These are phyloP conservation scores for Arctium minus DNA, from an alignment of 129 eudicot species.

Conservation along the genomic window DNA sequence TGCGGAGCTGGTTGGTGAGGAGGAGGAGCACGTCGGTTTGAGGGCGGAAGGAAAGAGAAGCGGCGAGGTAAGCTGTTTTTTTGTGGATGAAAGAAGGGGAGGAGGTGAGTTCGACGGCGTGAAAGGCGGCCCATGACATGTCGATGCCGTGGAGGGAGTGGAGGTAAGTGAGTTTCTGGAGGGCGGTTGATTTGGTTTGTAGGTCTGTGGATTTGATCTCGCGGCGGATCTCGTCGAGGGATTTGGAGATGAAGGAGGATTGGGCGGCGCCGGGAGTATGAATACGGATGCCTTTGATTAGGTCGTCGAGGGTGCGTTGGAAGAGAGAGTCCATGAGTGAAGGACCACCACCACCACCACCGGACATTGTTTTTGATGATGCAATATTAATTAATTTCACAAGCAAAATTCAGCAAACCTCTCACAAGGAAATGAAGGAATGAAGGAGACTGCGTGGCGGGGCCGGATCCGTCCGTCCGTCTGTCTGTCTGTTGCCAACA, in stretches of 20 bases:
- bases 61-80: conserved; percentile 65
- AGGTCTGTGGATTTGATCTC: conserved; percentile 76
- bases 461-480: conserved; percentile 3
- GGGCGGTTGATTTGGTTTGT: conserved; percentile 67
- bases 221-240: conserved; percentile 72
- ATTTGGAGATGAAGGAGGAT: conserved; percentile 56
- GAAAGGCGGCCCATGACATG: conserved; percentile 84
- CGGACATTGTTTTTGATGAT: conserved; percentile 17
- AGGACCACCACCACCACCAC: conserved; percentile 27
- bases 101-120: conserved; percentile 76
- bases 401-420: neutral
- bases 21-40: conserved; percentile 66
- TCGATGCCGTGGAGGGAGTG: conserved; percentile 62
- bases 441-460: neutral
- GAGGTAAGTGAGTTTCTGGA: conserved; percentile 82
- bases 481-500: neutral
- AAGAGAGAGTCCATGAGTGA: conserved; percentile 80
- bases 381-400: neutral
- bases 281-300: conserved; percentile 79
- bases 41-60: conserved; percentile 55
- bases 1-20: conserved; percentile 81
- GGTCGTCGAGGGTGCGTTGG: conserved; percentile 71
- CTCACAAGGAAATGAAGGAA: neutral
- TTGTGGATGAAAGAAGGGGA: conserved; percentile 50
- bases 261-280: conserved; percentile 38